phyloP scores from a whole-genome alignment of 305 asterid genomes.

The Plantago lanceolata region DNA sequence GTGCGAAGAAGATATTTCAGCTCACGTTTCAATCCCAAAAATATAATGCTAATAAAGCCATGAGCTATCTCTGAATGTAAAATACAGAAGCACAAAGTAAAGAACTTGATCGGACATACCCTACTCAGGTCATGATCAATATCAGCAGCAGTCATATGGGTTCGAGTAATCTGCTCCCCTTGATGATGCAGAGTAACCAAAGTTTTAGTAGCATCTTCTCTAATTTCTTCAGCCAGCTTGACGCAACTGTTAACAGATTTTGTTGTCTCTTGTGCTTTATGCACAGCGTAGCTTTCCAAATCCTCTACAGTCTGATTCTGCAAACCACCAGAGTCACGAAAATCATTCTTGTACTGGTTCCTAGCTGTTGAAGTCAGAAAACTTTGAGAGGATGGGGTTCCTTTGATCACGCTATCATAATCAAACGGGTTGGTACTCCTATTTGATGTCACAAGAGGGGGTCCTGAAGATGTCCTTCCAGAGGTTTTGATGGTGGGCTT shows the following conservation, averaged over 20 bases:
- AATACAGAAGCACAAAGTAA: neutral
- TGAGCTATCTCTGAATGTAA: neutral
- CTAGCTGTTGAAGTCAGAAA: slow-evolving; percentile 36
- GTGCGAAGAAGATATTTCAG: too few species aligned
- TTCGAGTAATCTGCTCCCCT: slow-evolving; percentile 81
- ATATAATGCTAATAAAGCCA: too few species aligned
- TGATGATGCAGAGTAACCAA: slow-evolving; percentile 77
- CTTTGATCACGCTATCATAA: slow-evolving; percentile 36
- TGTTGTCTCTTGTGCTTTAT: slow-evolving; percentile 90
- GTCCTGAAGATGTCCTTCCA: slow-evolving; percentile 55
- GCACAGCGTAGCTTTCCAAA: slow-evolving; percentile 64
- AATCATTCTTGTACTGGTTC: slow-evolving; percentile 58
- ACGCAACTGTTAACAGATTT: slow-evolving; percentile 56
- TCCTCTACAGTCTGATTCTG: slow-evolving; percentile 69
- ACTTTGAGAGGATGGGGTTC: slow-evolving; percentile 37
- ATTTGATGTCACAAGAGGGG: slow-evolving; percentile 37
- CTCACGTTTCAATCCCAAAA: too few species aligned
- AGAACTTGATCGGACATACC: slow-evolving; percentile 46
- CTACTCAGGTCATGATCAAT: slow-evolving; percentile 81
- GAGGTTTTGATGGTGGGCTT: slow-evolving; percentile 43
- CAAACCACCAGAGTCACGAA: slow-evolving; percentile 65
- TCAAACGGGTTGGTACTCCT: slow-evolving; percentile 63
- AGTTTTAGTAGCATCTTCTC: slow-evolving; percentile 88
- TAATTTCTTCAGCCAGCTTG: slow-evolving; percentile 83
- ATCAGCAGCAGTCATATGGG: slow-evolving; percentile 75